These are phyloP conservation scores for Metarhizium brunneum DNA, from an alignment of 2,329 filamentous ascomycete genomes.

Conservation along the genomic window DNA sequence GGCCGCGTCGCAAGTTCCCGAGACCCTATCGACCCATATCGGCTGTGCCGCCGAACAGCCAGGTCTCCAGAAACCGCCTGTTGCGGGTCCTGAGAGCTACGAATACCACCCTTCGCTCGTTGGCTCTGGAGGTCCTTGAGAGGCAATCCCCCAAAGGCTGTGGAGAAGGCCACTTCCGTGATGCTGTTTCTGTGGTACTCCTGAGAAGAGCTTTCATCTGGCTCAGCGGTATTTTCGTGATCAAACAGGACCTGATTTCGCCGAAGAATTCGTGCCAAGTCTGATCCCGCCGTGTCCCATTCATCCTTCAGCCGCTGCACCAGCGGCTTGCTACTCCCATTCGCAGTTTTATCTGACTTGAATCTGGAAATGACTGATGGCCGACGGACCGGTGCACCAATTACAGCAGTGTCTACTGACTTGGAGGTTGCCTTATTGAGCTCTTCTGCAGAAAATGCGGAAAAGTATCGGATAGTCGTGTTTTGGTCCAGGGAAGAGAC, in stretches of 20 bases:
- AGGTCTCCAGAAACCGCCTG: not conserved
- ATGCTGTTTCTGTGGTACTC: conserved; percentile 11
- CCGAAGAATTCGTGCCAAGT: conserved; percentile 24
- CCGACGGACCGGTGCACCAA: conserved; percentile 18
- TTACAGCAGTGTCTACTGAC: conserved; percentile 20
- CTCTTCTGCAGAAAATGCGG: conserved; percentile 29
- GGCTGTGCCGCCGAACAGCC: conserved; percentile 4
- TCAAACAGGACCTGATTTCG: conserved; percentile 23
- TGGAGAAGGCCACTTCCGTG: conserved; percentile 18
- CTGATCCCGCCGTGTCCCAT: conserved; percentile 26
- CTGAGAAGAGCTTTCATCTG: conserved; percentile 16
- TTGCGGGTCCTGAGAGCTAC: conserved; percentile 6
- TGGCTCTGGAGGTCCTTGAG: conserved; percentile 19
- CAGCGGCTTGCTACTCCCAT: conserved; percentile 20
- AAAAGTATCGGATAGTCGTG: conserved; percentile 33
- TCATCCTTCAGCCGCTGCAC: conserved; percentile 28
- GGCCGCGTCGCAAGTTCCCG: conserved; percentile 6
- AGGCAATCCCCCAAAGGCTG: conserved; percentile 28
- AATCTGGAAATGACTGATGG: conserved; percentile 26
- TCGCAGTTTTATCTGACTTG: conserved; percentile 20
- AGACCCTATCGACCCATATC: conserved; percentile 5
- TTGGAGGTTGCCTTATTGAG: conserved; percentile 25
- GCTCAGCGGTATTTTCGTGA: conserved; percentile 10
- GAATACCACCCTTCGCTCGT: conserved; percentile 13
- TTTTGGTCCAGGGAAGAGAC: conserved; percentile 34